Evolutionary conservation across 2,329 filamentous ascomycete species (phyloP).

Genomic region (Penicillium thymicola): DNA sequence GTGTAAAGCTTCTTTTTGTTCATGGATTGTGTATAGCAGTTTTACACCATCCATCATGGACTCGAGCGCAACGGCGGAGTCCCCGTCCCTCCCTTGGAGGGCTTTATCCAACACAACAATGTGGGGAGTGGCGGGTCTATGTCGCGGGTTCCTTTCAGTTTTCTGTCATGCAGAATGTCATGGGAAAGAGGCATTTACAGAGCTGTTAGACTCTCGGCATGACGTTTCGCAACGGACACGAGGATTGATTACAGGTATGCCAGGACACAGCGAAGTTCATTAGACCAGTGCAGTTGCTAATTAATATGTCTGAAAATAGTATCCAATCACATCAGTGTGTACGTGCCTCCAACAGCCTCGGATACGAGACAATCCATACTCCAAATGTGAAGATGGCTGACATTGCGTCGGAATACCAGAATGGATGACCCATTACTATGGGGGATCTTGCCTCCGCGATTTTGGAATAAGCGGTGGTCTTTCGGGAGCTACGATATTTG

Average conservation of each 20-base stretch:
- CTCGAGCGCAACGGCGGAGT: slow-evolving; percentile 42
- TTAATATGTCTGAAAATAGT: slow-evolving; percentile 50
- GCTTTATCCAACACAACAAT: slow-evolving; percentile 70
- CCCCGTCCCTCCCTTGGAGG: slow-evolving; percentile 58
- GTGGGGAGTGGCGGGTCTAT: slow-evolving; percentile 67
- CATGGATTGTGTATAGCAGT: slow-evolving; percentile 24
- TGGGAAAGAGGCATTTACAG: slow-evolving; percentile 72
- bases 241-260: slow-evolving; percentile 76
- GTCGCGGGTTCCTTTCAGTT: slow-evolving; percentile 69
- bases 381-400: slow-evolving; percentile 25
- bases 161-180: slow-evolving; percentile 72
- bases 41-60: slow-evolving; percentile 35
- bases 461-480: slow-evolving; percentile 78
- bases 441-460: slow-evolving; percentile 77
- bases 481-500: slow-evolving; percentile 94
- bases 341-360: slow-evolving; percentile 49
- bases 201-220: slow-evolving; percentile 69
- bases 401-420: slow-evolving; percentile 48
- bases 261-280: neutral
- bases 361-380: slow-evolving; percentile 15
- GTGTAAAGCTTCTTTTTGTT: slow-evolving; percentile 11
- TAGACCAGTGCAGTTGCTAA: slow-evolving; percentile 6
- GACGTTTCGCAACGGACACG: slow-evolving; percentile 64
- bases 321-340: slow-evolving; percentile 87
- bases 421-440: slow-evolving; percentile 93